Percentiles rank a stretch among this genome's conserved stretches.
Evolutionary conservation across 257 asterid species (phyloP).

Genomic region (Plantago major): DNA sequence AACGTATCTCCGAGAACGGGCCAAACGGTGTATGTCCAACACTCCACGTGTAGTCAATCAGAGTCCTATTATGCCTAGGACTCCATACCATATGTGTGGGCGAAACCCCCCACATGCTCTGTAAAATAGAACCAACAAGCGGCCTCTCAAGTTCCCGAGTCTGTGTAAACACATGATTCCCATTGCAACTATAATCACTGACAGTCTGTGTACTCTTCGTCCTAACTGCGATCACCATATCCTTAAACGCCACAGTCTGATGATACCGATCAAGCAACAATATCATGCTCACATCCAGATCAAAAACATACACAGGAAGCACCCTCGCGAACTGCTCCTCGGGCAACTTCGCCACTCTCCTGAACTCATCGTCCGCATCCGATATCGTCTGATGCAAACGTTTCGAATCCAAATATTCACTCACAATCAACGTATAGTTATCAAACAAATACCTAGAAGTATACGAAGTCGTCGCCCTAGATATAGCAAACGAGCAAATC

Average conservation of each 20-base stretch:
- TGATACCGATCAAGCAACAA: slow-evolving; percentile 86
- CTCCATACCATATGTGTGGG: slow-evolving; percentile 92
- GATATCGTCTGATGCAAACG: slow-evolving; percentile 71
- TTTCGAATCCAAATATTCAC: slow-evolving; percentile 89
- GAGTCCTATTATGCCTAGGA: slow-evolving; percentile 70
- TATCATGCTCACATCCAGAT: slow-evolving; percentile 56
- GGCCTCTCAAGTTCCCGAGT: slow-evolving; percentile 84
- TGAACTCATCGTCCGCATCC: slow-evolving; percentile 65
- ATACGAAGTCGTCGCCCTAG: slow-evolving; percentile 77
- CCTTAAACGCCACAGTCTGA: slow-evolving; percentile 86
- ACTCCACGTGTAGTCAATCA: slow-evolving; percentile 92
- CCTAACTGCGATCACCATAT: slow-evolving; percentile 91
- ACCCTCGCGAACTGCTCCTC: slow-evolving; percentile 78
- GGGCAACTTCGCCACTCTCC: slow-evolving; percentile 53
- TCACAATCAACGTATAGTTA: slow-evolving; percentile 86
- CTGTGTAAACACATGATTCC: slow-evolving; percentile 78
- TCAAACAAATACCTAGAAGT: slow-evolving; percentile 95
- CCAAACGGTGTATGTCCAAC: slow-evolving; percentile 94
- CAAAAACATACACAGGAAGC: slow-evolving; percentile 80
- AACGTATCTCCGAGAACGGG: slow-evolving; percentile 76
- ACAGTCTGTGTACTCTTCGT: slow-evolving; percentile 81
- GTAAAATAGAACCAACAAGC: slow-evolving; percentile 82
- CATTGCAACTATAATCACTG: slow-evolving; percentile 84
- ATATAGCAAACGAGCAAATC: slow-evolving; percentile 74
- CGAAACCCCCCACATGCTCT: slow-evolving; percentile 96